Conservation (phyloP, 148 eudicot species). For the Dysphania ambrosioides region DNA sequence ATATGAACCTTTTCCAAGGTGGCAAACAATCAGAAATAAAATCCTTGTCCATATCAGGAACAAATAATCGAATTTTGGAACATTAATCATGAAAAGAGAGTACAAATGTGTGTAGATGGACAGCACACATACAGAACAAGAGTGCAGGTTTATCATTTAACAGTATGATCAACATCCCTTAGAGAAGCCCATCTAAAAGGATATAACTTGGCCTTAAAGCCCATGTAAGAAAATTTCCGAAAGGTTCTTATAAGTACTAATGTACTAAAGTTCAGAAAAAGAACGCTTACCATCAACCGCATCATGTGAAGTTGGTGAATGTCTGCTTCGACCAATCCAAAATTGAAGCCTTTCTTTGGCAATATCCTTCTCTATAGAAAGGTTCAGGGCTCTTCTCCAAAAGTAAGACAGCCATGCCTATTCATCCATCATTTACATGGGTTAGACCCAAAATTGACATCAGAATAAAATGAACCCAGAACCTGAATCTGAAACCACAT, state of each 20-base stretch:
- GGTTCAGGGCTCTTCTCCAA: slow-evolving; percentile 76
- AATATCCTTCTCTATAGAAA: slow-evolving; percentile 66
- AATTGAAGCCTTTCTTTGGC: slow-evolving; percentile 74
- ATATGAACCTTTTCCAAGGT: neutral
- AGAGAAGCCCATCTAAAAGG: neutral
- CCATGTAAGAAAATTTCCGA: neutral
- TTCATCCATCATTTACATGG: slow-evolving; percentile 16
- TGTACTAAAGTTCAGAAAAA: slow-evolving; percentile 1
- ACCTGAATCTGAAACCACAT: neutral
- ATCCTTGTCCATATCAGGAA: neutral
- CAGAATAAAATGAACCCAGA: neutral
- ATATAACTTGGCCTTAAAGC: neutral
- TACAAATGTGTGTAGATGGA: neutral
- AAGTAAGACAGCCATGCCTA: slow-evolving; percentile 96
- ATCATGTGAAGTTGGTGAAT: slow-evolving; percentile 92
- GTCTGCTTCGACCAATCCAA: slow-evolving; percentile 75
- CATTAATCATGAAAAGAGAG: neutral
- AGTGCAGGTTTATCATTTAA: slow-evolving; percentile 6
- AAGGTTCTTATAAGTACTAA: neutral
- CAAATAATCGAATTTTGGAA: neutral
- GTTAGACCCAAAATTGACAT: slow-evolving; percentile 5
- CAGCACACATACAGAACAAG: too few relatives aligned
- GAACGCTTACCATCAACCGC: slow-evolving; percentile 65
- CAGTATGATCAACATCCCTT: neutral
- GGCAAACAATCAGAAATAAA: neutral